A percentile compares a stretch with the other conserved stretches of the same genome.
These are phyloP conservation scores for Austroboletus festivus DNA, from an alignment of 768 basidiomycete genomes.

Conservation along the genomic window DNA sequence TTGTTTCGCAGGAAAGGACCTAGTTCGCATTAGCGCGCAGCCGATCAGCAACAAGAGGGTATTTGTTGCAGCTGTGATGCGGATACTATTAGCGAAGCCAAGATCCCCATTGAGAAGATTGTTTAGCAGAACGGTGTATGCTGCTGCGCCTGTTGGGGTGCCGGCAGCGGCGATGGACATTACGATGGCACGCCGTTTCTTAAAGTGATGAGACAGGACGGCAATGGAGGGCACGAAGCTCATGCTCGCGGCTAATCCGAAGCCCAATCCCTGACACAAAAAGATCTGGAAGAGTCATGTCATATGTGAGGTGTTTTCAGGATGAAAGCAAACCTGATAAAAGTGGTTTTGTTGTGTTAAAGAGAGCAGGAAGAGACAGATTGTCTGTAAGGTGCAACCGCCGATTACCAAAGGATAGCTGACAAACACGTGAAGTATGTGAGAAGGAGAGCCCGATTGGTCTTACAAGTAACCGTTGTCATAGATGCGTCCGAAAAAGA, in stretches of 20 bases:
- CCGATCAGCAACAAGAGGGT: slow-evolving; percentile 36
- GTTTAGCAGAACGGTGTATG: slow-evolving; percentile 31
- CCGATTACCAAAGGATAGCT: slow-evolving; percentile 44
- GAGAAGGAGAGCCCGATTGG: background rate
- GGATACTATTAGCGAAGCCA: slow-evolving; percentile 44
- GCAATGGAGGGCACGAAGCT: slow-evolving; percentile 41
- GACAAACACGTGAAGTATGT: background rate
- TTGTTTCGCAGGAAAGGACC: slow-evolving; percentile 29
- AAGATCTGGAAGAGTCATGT: slow-evolving; percentile 36
- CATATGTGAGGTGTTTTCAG: slow-evolving; percentile 12
- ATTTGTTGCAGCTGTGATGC: slow-evolving; percentile 42
- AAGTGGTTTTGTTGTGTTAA: slow-evolving; percentile 35
- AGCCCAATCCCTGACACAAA: slow-evolving; percentile 35
- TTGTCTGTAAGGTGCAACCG: slow-evolving; percentile 40
- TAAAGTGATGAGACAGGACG: slow-evolving; percentile 46
- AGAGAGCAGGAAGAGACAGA: slow-evolving; percentile 35
- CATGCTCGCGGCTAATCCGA: slow-evolving; percentile 45
- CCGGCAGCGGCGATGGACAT: slow-evolving; percentile 41
- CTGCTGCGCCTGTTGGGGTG: slow-evolving; percentile 27
- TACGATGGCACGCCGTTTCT: slow-evolving; percentile 36
- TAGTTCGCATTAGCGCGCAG: slow-evolving; percentile 36
- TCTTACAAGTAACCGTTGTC: slow-evolving; percentile 51
- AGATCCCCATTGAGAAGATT: slow-evolving; percentile 12
- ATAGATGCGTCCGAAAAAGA: slow-evolving; percentile 47
- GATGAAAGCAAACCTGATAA: slow-evolving; percentile 33